Conservation (phyloP, 2,329 filamentous ascomycete genomes). For the Venturiaceae sp. region DNA sequence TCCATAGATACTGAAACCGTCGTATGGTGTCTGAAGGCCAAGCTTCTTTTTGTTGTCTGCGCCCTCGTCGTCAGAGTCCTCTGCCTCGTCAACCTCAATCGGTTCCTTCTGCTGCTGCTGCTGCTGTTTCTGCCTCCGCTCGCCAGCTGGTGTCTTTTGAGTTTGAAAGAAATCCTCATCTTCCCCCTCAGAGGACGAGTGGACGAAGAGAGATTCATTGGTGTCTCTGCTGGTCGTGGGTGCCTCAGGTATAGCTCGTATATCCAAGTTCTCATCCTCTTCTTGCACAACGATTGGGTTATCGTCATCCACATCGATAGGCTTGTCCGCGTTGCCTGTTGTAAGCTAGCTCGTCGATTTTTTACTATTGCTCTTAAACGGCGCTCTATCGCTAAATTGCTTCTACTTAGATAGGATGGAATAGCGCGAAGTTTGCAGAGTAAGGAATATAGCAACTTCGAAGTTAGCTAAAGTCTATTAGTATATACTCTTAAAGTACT, state of each 20-base stretch:
- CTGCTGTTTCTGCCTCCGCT: neutral
- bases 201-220: conserved; percentile 1
- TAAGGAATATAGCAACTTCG: conserved; percentile 89
- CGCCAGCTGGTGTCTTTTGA: neutral
- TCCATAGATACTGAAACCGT: conserved; percentile 93
- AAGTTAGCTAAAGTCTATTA: conserved; percentile 66
- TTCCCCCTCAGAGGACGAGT: conserved; percentile 10
- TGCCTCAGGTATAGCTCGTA: conserved; percentile 22
- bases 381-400: conserved; percentile 41
- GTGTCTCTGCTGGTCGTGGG: conserved; percentile 13
- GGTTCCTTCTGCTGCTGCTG: neutral
- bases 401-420: conserved; percentile 81
- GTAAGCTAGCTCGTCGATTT: conserved; percentile 38
- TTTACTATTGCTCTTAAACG: conserved; percentile 33
- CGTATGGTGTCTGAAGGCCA: conserved; percentile 75
- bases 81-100: neutral
- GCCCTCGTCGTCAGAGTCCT: conserved; percentile 11
- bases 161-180: conserved; percentile 10
- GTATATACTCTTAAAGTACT: too few species aligned
- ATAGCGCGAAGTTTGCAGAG: conserved; percentile 75
- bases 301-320: conserved; percentile 29
- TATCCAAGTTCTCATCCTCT: conserved; percentile 44
- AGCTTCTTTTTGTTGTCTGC: conserved; percentile 86
- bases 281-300: conserved; percentile 44
- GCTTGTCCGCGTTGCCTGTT: conserved; percentile 27